Evolutionary conservation across 139 green algal species (phyloP).

Genomic region (Auxenochlorella pyrenoidosa): DNA sequence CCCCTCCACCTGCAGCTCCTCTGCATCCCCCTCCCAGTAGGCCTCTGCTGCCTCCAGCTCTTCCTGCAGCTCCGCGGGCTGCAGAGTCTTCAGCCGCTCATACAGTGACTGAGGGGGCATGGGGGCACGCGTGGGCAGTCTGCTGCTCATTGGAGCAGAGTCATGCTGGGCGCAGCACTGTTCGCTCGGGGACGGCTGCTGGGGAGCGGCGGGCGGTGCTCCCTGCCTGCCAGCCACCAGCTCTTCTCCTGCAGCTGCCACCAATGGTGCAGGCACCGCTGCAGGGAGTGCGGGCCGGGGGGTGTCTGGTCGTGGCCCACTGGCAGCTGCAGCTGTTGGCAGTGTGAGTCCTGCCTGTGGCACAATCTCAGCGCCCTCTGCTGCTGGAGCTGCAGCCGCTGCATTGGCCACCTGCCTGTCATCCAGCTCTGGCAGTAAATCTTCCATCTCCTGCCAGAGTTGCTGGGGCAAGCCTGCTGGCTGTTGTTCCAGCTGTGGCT

Average conservation of each 20-base stretch:
- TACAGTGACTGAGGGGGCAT: conserved; percentile 1
- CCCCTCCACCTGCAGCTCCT: conserved; percentile 19
- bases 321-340: neutral
- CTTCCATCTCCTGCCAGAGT: neutral
- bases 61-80: neutral
- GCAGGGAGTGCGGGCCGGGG: too few relatives aligned
- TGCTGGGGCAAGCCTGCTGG: neutral
- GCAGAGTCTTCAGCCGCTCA: conserved; percentile 2
- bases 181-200: neutral
- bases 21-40: conserved; percentile 15
- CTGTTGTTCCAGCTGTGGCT: neutral
- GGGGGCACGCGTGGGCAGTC: neutral
- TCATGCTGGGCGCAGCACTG: neutral
- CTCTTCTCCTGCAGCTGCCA: neutral
- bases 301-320: too few relatives aligned
- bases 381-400: neutral
- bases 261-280: neutral
- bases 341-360: neutral
- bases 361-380: neutral
- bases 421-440: neutral
- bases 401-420: neutral
- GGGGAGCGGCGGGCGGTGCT: too few relatives aligned
- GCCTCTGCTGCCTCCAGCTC: neutral
- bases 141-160: neutral
- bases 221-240: too few relatives aligned